A percentile compares a stretch with the other conserved stretches of the same genome.
Conservation (phyloP, 352 stramenopile genomes). For the Pythium inflatum region DNA sequence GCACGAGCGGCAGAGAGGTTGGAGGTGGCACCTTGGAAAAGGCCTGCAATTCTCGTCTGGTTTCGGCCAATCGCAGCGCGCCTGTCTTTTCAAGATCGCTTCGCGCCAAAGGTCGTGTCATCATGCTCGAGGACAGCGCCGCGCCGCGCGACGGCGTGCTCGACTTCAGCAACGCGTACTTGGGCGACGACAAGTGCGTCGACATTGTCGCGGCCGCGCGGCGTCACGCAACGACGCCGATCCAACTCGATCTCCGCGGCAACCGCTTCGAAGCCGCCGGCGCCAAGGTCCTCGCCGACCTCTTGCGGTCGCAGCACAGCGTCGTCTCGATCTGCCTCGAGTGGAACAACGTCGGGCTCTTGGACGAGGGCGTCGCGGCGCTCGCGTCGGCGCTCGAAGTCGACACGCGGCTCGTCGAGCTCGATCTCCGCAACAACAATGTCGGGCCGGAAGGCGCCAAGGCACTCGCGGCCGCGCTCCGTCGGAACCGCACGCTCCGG, state of each 20-base stretch:
- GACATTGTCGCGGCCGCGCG: conserved; percentile 59
- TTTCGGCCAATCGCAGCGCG: neutral
- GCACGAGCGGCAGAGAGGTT: no score
- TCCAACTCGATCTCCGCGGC: conserved; percentile 64
- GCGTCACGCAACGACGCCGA: conserved; percentile 38
- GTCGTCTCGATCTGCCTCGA: conserved; percentile 71
- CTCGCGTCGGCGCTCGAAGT: conserved; percentile 64
- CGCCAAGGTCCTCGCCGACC: conserved; percentile 50
- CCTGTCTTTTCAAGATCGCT: no score
- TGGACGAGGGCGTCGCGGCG: conserved; percentile 72
- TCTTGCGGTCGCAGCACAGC: conserved; percentile 57
- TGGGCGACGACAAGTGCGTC: conserved; percentile 65
- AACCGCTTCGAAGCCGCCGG: conserved; percentile 78
- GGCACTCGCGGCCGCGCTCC: conserved; percentile 58
- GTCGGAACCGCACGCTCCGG: conserved; percentile 64
- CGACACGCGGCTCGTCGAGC: conserved; percentile 60
- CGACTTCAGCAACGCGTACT: conserved; percentile 79
- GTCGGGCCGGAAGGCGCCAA: conserved; percentile 72
- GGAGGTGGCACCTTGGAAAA: no score
- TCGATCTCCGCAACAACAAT: conserved; percentile 89
- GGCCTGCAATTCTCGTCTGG: no score
- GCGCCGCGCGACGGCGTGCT: conserved; percentile 35
- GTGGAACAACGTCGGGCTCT: conserved; percentile 84
- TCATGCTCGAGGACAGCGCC: no score
- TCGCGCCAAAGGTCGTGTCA: no score